Evolutionary conservation across 495 filamentous ascomycete species (phyloP), one percentile per base, ranked within the genome.

Genomic region (Xylaria acuta): DNA sequence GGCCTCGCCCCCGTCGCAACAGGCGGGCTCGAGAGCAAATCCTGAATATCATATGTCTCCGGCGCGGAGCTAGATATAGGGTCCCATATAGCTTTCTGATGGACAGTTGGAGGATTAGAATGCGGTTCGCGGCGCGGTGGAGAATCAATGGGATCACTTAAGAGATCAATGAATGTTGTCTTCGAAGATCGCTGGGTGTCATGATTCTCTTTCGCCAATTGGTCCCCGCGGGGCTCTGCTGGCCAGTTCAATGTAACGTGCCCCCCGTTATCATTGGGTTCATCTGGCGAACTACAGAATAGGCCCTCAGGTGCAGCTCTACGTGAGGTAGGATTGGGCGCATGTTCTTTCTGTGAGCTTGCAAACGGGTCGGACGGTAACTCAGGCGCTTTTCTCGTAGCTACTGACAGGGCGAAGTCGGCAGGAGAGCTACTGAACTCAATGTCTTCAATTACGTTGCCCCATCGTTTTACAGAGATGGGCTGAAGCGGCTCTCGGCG

Each of bases 31-130:
- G 64, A 25, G 1, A 69, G 66, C 6, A 62, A 43, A 40, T 72
- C 65, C 43, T 77, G 69, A n/a, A 40, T 20, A 14, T 32, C 47
- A 6, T 51, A 58, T 8, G 72, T 67, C 22, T 82, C 79, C 4
- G 83, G 82, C 34, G 82, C 83, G 5, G 85, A 86, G 73, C 83
- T 85, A 25, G 84, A 86, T 63, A 86, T 86, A 0, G 83, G 85
- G 74, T 85, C 84, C 84, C 84, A 86, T 1, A 73, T 77, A 6
- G 74, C 73, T n/a, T 77, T 76, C 43, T 53, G 70, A n/a, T 30
- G 43, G 45, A 58, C 0, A 22, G 72, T 77, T 12, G 74, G 72
- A 27, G 47, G 67, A 6, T 72, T 74, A 1, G 72, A 20, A 16
- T 43, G 53, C 36, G 30, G 5, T 20, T 75, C 69, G 9, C 11